phyloP scores from a whole-genome alignment of 2,329 filamentous ascomycete genomes.

The Aspergillus fumigatus region DNA sequence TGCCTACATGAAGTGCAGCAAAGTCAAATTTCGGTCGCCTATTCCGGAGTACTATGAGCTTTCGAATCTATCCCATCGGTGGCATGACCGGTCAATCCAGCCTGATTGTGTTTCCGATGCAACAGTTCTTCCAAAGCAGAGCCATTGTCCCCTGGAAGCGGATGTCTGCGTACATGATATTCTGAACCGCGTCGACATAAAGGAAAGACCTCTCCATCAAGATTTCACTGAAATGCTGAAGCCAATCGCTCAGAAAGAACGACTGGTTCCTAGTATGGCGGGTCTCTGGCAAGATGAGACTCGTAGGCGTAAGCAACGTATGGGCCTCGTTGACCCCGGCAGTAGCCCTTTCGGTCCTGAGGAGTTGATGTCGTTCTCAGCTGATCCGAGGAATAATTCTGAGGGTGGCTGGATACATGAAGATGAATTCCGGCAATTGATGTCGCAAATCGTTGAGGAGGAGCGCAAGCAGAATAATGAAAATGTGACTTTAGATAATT shows the following conservation, averaged over 20 bases:
- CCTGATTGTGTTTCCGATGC: constrained; percentile 58
- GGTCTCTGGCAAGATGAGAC: constrained; percentile 90
- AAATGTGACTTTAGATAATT: constrained; percentile 59
- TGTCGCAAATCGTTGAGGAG: constrained; percentile 58
- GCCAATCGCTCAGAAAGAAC: constrained; percentile 63
- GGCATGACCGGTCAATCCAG: constrained; percentile 73
- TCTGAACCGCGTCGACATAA: constrained; percentile 70
- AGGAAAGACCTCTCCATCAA: constrained; percentile 75
- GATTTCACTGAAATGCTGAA: constrained; percentile 72
- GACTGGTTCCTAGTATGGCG: constrained; percentile 90
- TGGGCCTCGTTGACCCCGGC: constrained; percentile 59
- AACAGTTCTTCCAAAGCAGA: constrained; percentile 65
- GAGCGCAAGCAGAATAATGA: constrained; percentile 51
- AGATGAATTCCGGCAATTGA: constrained; percentile 67
- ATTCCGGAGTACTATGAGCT: constrained; percentile 66
- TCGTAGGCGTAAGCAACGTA: constrained; percentile 66
- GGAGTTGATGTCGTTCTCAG: constrained; percentile 82
- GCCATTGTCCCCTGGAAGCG: constrained; percentile 83
- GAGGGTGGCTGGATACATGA: constrained; percentile 91
- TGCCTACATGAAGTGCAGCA: constrained; percentile 71
- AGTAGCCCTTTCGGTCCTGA: constrained; percentile 78
- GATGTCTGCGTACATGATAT: constrained; percentile 89
- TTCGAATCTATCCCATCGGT: constrained; percentile 61
- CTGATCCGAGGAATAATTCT: constrained; percentile 66
- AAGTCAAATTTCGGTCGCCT: constrained; percentile 68